These are phyloP conservation scores for Amyloporia xantha DNA, from an alignment of 768 basidiomycete species.

Conservation along the genomic window DNA sequence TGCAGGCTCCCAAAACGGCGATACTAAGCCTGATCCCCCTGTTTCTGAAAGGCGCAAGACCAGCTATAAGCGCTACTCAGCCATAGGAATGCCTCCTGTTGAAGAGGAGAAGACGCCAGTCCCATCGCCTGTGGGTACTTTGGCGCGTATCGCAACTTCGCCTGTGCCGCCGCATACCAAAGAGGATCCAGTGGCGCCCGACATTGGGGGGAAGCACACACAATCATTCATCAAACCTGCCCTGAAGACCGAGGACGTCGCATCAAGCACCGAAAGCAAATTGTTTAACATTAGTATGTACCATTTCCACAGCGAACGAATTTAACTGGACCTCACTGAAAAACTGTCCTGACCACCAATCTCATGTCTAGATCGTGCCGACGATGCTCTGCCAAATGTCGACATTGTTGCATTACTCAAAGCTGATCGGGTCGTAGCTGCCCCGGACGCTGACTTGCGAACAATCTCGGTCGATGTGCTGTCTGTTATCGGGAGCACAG, in stretches of 20 bases:
- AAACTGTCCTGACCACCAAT: no score
- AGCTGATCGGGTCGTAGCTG: conserved; percentile 18
- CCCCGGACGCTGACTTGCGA: conserved; percentile 30
- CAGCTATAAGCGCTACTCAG: conserved; percentile 61
- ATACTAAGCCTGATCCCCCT: conserved; percentile 5
- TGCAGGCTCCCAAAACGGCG: conserved; percentile 13
- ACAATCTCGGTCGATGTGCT: conserved; percentile 75
- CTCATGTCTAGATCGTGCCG: conserved; percentile 28
- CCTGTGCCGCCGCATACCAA: neutral
- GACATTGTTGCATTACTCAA: conserved; percentile 43
- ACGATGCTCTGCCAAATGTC: conserved; percentile 40
- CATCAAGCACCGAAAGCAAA: neutral
- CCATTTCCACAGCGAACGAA: neutral
- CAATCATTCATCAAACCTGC: no score
- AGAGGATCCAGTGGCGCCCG: no score
- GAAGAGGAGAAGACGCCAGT: conserved; percentile 61
- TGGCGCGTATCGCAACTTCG: conserved; percentile 29
- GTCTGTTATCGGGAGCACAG: conserved; percentile 44
- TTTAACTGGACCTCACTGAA: no score
- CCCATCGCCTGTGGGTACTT: conserved; percentile 46
- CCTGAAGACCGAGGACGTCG: neutral
- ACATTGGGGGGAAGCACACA: no score
- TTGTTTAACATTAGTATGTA: conserved; percentile 9
- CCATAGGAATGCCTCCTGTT: conserved; percentile 55
- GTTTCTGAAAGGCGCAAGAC: conserved; percentile 55